Percentiles rank a stretch among this genome's conserved stretches.
Evolutionary conservation across 768 basidiomycete genomes (phyloP).

Genomic region (Mrakia gelida): DNA sequence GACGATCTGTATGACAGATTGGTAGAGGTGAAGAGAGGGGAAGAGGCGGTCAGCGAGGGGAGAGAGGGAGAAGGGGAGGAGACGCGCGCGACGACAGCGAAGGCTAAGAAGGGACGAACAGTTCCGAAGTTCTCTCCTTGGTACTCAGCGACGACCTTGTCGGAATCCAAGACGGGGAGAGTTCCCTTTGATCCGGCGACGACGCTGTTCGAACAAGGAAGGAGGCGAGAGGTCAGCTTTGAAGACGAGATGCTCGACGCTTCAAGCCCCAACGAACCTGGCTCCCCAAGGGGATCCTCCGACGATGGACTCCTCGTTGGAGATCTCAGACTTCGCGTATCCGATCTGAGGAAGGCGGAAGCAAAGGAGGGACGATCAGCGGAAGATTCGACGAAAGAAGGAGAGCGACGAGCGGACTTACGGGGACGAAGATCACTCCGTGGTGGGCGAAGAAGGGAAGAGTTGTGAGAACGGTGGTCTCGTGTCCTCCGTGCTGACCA

Average conservation of each 20-base stretch:
- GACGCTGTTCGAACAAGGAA: background rate
- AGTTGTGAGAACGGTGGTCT: slow-evolving; percentile 25
- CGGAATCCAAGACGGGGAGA: slow-evolving; percentile 25
- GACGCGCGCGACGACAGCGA: background rate
- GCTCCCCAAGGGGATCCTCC: slow-evolving; percentile 30
- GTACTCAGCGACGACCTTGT: slow-evolving; percentile 24
- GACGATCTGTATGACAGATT: background rate
- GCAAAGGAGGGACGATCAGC: no score
- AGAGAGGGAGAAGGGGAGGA: no score
- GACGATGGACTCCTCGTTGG: slow-evolving; percentile 18
- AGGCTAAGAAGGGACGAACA: background rate
- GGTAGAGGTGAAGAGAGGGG: background rate
- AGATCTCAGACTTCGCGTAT: slow-evolving; percentile 17
- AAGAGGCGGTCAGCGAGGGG: background rate
- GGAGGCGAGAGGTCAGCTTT: background rate
- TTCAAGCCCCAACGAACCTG: no score
- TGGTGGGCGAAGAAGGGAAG: slow-evolving; percentile 29
- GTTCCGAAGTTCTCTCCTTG: background rate
- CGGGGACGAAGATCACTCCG: slow-evolving; percentile 27
- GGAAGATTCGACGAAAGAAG: no score
- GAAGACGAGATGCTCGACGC: background rate
- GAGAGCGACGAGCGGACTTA: no score
- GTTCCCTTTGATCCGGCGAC: slow-evolving; percentile 26
- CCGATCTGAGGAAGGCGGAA: background rate
- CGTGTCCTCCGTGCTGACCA: slow-evolving; percentile 29